A percentile compares a stretch with the other conserved stretches of the same genome.
Evolutionary conservation across 192 early-diverging fungal species (phyloP).

Genomic region (Coemansia sp.): DNA sequence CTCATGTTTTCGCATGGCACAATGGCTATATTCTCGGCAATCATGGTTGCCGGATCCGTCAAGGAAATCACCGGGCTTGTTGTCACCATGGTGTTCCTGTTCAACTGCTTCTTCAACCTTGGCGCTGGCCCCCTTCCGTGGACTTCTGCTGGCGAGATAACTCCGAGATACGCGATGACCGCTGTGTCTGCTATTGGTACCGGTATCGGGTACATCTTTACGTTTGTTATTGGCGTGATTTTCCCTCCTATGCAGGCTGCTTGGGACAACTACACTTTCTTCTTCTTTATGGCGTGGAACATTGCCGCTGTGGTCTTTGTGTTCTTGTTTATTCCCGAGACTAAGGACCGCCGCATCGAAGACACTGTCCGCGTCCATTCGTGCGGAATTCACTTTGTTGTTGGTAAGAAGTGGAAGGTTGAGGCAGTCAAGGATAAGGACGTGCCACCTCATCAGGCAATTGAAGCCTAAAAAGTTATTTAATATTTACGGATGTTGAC

Average conservation of each 20-base stretch:
- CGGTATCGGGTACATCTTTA: conserved; percentile 69
- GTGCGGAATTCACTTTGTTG: conserved; percentile 47
- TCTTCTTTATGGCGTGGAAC: conserved; percentile 72
- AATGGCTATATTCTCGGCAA: conserved; percentile 62
- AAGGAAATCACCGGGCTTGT: conserved; percentile 58
- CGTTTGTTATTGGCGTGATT: conserved; percentile 64
- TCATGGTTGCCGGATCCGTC: conserved; percentile 65
- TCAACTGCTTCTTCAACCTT: conserved; percentile 75
- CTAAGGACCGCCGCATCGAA: conserved; percentile 74
- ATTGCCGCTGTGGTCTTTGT: conserved; percentile 67
- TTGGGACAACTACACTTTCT: conserved; percentile 58
- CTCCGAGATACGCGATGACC: conserved; percentile 73
- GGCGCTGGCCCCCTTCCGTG: conserved; percentile 83
- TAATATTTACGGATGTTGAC: not conserved
- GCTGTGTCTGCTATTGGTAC: conserved; percentile 71
- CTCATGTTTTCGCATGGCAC: conserved; percentile 67
- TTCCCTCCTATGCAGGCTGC: conserved; percentile 59
- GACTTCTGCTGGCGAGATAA: conserved; percentile 74
- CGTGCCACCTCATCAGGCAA: not conserved
- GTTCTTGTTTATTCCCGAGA: conserved; percentile 77
- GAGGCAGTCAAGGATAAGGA: conserved; percentile 24
- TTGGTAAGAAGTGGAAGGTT: conserved; percentile 53
- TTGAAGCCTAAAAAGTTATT: not conserved
- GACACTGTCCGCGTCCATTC: conserved; percentile 57
- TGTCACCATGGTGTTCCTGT: conserved; percentile 68